These are phyloP conservation scores for Bipolaris bicolor DNA, from an alignment of 2,329 filamentous ascomycete species.

Conservation along the genomic window DNA sequence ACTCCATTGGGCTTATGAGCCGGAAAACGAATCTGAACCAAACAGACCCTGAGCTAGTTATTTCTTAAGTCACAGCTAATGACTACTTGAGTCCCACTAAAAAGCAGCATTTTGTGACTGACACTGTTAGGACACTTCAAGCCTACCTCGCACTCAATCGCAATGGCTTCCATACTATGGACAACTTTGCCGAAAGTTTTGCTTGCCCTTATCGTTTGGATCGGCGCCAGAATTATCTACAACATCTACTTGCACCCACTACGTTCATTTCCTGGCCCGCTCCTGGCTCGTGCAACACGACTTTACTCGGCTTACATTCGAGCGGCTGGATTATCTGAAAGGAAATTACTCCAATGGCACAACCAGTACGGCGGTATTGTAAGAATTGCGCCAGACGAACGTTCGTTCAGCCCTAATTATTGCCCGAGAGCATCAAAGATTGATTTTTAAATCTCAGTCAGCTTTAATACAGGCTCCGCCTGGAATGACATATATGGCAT, in stretches of 20 bases:
- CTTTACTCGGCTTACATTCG: background rate
- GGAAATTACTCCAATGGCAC: background rate
- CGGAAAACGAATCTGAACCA: no score
- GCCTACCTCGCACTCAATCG: background rate
- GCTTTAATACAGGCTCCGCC: background rate
- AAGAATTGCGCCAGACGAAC: background rate
- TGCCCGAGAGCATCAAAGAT: background rate
- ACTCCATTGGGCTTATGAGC: no score
- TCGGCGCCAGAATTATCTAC: background rate
- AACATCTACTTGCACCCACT: background rate
- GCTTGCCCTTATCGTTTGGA: background rate
- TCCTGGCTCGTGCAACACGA: background rate
- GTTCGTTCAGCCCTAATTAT: background rate
- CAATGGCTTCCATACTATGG: background rate
- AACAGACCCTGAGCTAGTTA: background rate
- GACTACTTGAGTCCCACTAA: background rate
- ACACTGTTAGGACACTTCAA: background rate
- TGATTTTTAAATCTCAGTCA: background rate
- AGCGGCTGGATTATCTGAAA: slow-evolving; percentile 1
- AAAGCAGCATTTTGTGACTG: background rate
- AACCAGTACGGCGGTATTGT: background rate
- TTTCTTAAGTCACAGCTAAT: background rate
- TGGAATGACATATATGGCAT: background rate
- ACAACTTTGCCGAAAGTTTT: background rate
- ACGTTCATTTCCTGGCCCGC: background rate